Evolutionary conservation across 202 grass and related monocot species (phyloP), one percentile per base, ranked within the genome.

Genomic region (Saccharum hybrid): DNA sequence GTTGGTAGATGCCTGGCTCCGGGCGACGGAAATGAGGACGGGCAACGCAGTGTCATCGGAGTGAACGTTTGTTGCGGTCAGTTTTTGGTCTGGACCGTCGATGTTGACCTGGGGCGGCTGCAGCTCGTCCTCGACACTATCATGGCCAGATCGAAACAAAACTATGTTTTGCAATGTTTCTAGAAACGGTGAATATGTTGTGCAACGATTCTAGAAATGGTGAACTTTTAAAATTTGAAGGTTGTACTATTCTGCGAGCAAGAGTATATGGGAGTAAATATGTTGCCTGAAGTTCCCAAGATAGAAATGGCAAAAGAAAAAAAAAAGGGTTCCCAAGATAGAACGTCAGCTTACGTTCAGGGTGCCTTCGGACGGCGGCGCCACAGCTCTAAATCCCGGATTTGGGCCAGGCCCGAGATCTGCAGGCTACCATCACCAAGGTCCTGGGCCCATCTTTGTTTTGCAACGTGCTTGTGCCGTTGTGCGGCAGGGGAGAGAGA

Each of bases 21-120:
- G 68, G 88, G 83, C 88, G 88, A 70, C 39, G 74, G 68, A 83
- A 90, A 86, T 83, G 61, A 90, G 79, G 88, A 31, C 9, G 56
- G 28, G 49, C 78, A 12, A 49, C 22, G 57, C 31, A 36, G 59
- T 68, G 77, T 23, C 83, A 79, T 90, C 68, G 88, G 49, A 22
- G 59, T 68, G 83, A 83, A 83, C 88, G 79, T 69, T 68, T 49
- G 39, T 19, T 39, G 33, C 48, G 82, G 36, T 86, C 66, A 23
- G 23, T 68, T 86, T 75, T 74, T 21, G 61, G 46, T 68, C 73
- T 43, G 33, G 77, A 42, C 52, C 71, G 40, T 72, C 71, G 63
- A 74, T 71, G 52, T 23, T 85, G 82, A 85, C 41, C 64, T 33
- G 71, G 16, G 76, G 71, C 52, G n/a, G 34, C 56, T 70, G 71